Base-by-base conservation (phyloP, 352 stramenopile species). In the Phytophthora constricta region DNA sequence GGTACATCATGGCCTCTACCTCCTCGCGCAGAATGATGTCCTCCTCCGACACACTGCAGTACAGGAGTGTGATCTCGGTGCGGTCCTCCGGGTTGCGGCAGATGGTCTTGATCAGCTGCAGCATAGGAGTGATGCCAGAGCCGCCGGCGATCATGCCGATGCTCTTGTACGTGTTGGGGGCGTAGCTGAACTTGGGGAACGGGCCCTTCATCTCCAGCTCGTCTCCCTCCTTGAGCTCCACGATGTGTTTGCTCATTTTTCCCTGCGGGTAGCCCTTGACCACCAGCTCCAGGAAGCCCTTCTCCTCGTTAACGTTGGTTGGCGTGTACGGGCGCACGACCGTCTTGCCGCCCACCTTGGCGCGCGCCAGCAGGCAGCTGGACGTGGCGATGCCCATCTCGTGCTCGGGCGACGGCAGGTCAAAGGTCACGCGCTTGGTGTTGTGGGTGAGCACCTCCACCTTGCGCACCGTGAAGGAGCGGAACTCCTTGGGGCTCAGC, bases 21-120 rank as follows among this genome's bases (percentile, higher is more conserved):
- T 97, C 90, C 9, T 96, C 79, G 28, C 87, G 88, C 52, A 97
- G 58, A 58, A 97, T 86, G 58, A 98, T 97, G 60, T 98, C 93
- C 1, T 91, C 65, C 49, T 96, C 86, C 2, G 84, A 89, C 51
- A 87, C 74, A 71, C 96, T 97, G 48, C 77, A 88, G 71, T 91
- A 97, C 22, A 97, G 46, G 53, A 97, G 69, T 48, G 82, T 87
- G 56, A 97, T 74, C 74, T 97, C 72, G 1, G 92, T 98, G 48
- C 76, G 74, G 71, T 97, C 91, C 19, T 84, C 70, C 22, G 82
- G 81, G 73, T 97, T 90, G 49, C 85, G 79, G 58, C 92, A 92
- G 56, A 97, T 91, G 58, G 85, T 72, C 74, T 93, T 92, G 43
- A 82, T 83, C 49, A 96, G 65, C 74, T 97, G 89, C 42, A 97